Conservation (phyloP, 1,139 yeast genomes). For the Yamadazyma atmosphaerica region DNA sequence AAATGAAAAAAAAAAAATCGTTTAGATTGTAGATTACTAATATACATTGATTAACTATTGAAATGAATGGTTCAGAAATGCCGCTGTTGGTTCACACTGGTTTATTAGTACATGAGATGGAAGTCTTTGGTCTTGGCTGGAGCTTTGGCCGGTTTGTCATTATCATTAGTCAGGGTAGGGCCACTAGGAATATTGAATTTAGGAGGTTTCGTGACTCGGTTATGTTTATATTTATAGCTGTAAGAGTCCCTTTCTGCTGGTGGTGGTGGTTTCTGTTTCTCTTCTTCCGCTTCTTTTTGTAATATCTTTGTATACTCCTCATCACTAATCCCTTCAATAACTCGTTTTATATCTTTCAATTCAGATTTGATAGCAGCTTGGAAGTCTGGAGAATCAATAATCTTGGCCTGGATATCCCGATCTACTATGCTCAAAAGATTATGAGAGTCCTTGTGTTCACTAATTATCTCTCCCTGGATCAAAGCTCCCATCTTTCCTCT, state of each 20-base stretch:
- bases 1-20: neutral
- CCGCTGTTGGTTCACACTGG: too few relatives aligned
- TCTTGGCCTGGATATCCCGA: slow-evolving; percentile 47
- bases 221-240: neutral
- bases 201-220: slow-evolving; percentile 26
- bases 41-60: neutral
- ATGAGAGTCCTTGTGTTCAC: slow-evolving; percentile 17
- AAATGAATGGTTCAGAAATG: too few relatives aligned
- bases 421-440: slow-evolving; percentile 41
- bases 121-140: neutral
- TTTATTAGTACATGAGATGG: neutral
- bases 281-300: slow-evolving; percentile 11
- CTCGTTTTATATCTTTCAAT: slow-evolving; percentile 35
- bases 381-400: slow-evolving; percentile 45
- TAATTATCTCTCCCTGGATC: slow-evolving; percentile 50
- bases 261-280: slow-evolving; percentile 4
- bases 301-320: slow-evolving; percentile 37
- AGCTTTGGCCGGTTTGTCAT: too few relatives aligned
- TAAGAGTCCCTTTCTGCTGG: slow-evolving; percentile 9
- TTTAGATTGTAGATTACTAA: neutral
- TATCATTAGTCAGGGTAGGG: too few relatives aligned
- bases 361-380: slow-evolving; percentile 33
- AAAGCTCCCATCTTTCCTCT: slow-evolving; percentile 54
- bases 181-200: slow-evolving; percentile 14
- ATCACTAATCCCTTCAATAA: slow-evolving; percentile 37